Evolutionary conservation across 1,139 yeast species (phyloP).

Genomic region (Trichomonascaceae sp.): DNA sequence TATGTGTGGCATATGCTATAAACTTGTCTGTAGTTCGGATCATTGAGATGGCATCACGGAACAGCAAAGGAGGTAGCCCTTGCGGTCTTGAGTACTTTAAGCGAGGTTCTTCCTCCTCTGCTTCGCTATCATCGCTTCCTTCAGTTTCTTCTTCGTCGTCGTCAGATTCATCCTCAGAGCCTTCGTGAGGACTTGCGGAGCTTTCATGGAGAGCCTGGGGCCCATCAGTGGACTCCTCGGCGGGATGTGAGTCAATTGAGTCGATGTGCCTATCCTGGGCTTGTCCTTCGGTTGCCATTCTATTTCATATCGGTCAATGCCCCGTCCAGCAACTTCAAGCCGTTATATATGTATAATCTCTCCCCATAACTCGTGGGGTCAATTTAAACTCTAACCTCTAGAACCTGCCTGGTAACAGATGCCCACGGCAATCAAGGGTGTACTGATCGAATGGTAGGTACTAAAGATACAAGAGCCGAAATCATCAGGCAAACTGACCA

Average conservation of each 20-base stretch:
- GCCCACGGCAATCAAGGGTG: conserved; percentile 23
- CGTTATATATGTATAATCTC: no score
- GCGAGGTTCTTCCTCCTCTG: conserved; percentile 57
- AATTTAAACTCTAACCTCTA: no score
- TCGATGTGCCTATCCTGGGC: no score
- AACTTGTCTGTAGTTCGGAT: conserved; percentile 44
- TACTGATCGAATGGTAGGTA: conserved; percentile 22
- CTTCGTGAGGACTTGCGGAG: conserved; percentile 11
- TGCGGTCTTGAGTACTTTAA: conserved; percentile 60
- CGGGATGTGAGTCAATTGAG: no score
- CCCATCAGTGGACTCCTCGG: no score
- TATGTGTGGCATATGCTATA: conserved; percentile 77
- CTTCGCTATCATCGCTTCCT: conserved; percentile 25
- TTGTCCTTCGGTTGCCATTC: no score
- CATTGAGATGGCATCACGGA: conserved; percentile 69
- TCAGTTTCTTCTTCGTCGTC: conserved; percentile 21
- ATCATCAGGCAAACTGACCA: conserved; percentile 4
- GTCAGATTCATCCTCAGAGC: conserved; percentile 12
- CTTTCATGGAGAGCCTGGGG: no score
- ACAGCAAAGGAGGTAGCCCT: conserved; percentile 52
- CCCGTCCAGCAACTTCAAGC: no score
- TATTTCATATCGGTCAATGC: no score
- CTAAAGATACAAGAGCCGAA: background rate
- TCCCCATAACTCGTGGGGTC: no score
- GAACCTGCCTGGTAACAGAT: no score